These are phyloP conservation scores for Talaromyces sp. DNA, from an alignment of 2,329 filamentous ascomycete genomes.

Conservation along the genomic window DNA sequence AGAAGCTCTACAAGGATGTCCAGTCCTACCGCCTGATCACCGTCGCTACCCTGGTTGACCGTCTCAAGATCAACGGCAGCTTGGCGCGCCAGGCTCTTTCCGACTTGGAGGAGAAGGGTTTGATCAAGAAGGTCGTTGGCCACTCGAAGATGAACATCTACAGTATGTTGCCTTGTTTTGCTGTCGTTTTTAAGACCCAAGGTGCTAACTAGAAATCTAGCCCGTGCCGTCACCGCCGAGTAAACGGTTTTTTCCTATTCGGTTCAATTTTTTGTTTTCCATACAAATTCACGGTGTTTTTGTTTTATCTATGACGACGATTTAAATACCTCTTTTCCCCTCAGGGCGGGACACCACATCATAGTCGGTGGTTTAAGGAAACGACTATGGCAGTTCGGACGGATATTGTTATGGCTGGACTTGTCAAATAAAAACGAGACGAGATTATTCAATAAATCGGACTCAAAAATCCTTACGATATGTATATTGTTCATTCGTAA, in stretches of 20 bases:
- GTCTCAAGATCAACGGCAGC: conserved; percentile 99
- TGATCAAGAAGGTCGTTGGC: conserved; percentile 94
- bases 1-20: conserved; percentile 99
- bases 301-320: conserved; percentile 1
- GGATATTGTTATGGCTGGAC: conserved; percentile 12
- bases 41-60: conserved; percentile 95
- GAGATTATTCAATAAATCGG: conserved; percentile 12
- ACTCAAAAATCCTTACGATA: conserved; percentile 4
- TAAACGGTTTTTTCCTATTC: conserved; percentile 22
- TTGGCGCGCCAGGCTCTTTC: conserved; percentile 82
- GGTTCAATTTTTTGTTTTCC: conserved; percentile 22
- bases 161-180: conserved; percentile 54
- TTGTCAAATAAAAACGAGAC: conserved; percentile 25
- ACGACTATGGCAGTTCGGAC: background rate
- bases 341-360: conserved; percentile 25
- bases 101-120: conserved; percentile 95
- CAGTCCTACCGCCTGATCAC: conserved; percentile 99
- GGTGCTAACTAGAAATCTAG: conserved; percentile 19
- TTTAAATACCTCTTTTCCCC: conserved; percentile 30
- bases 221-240: conserved; percentile 41
- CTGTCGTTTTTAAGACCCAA: background rate
- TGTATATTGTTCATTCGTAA: background rate
- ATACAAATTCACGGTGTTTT: conserved; percentile 27
- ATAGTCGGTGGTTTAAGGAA: conserved; percentile 25
- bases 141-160: conserved; percentile 99